phyloP scores from a whole-genome alignment of 2,329 filamentous ascomycete species.

The Diaporthe humulicola region DNA sequence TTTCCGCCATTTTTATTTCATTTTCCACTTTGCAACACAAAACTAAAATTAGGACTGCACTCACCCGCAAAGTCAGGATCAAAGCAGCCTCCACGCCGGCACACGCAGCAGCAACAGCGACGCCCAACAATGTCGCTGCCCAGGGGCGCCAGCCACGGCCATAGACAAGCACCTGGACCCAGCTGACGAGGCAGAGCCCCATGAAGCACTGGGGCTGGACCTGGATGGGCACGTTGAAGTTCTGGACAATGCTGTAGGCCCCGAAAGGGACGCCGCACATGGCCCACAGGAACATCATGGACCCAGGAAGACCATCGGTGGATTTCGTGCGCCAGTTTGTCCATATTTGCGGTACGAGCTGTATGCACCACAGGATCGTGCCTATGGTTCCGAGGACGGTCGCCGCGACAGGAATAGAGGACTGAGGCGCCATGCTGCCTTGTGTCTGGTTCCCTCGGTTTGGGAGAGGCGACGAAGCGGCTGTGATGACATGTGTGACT shows the following conservation, averaged over 20 bases:
- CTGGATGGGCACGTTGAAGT: conserved; percentile 58
- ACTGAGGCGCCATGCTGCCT: conserved; percentile 35
- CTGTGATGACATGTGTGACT: background rate
- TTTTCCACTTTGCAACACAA: background rate
- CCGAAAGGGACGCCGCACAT: conserved; percentile 61
- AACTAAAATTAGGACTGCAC: conserved; percentile 33
- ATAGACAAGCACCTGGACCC: conserved; percentile 55
- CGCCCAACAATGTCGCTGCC: conserved; percentile 58
- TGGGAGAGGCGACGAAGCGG: background rate
- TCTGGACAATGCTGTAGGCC: conserved; percentile 54
- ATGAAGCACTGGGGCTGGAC: conserved; percentile 59
- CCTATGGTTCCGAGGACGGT: conserved; percentile 47
- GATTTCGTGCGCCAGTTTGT: conserved; percentile 72
- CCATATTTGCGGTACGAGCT: conserved; percentile 64
- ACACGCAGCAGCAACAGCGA: conserved; percentile 58
- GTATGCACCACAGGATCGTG: conserved; percentile 56
- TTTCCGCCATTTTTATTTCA: no score
- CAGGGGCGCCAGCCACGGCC: conserved; percentile 59
- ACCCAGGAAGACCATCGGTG: conserved; percentile 70
- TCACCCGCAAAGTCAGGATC: conserved; percentile 68
- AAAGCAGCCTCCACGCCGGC: conserved; percentile 68
- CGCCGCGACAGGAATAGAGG: conserved; percentile 37
- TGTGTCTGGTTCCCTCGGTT: background rate
- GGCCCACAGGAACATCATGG: conserved; percentile 76
- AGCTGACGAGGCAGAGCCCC: conserved; percentile 54